Percentiles rank a stretch among this genome's conserved stretches.
Conservation (phyloP, 495 filamentous ascomycete genomes). For the Penicillium robsamsonii region DNA sequence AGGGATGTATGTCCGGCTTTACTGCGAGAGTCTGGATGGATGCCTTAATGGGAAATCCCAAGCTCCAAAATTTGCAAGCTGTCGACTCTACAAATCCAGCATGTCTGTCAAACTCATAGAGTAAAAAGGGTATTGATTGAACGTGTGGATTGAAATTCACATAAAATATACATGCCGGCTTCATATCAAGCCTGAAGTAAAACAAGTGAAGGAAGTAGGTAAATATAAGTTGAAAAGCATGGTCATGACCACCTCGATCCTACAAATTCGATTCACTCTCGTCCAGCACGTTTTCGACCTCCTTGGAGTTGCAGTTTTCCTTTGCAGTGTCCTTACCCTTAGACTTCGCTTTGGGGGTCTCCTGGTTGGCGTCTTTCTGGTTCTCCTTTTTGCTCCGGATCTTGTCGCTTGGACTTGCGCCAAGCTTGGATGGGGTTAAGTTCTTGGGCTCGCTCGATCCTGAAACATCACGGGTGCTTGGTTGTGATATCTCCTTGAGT, state of each 20-base stretch:
- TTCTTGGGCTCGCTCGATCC: slow-evolving; percentile 31
- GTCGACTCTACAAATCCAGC: neutral
- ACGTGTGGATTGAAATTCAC: neutral
- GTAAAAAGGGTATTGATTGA: neutral
- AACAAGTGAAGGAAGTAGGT: neutral
- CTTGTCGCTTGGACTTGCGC: slow-evolving; percentile 34
- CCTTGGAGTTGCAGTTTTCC: neutral
- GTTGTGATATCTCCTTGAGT: slow-evolving; percentile 27
- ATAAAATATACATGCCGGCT: neutral
- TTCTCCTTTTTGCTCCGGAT: slow-evolving; percentile 44
- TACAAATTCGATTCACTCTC: neutral
- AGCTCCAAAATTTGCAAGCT: too few species aligned
- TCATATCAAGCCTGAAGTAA: neutral
- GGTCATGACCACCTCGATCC: neutral
- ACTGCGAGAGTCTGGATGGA: too few species aligned
- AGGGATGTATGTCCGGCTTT: too few species aligned
- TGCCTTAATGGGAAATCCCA: too few species aligned
- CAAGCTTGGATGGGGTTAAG: slow-evolving; percentile 22
- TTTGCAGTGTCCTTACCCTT: neutral
- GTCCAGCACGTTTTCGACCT: neutral
- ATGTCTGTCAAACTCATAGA: neutral
- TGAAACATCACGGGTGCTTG: slow-evolving; percentile 34
- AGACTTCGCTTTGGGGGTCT: neutral
- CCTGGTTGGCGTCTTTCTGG: slow-evolving; percentile 14
- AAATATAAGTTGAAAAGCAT: neutral